Evolutionary conservation across 1,284 basidiomycete genomes (phyloP).

Genomic region (Rhodotorula glutinis): DNA sequence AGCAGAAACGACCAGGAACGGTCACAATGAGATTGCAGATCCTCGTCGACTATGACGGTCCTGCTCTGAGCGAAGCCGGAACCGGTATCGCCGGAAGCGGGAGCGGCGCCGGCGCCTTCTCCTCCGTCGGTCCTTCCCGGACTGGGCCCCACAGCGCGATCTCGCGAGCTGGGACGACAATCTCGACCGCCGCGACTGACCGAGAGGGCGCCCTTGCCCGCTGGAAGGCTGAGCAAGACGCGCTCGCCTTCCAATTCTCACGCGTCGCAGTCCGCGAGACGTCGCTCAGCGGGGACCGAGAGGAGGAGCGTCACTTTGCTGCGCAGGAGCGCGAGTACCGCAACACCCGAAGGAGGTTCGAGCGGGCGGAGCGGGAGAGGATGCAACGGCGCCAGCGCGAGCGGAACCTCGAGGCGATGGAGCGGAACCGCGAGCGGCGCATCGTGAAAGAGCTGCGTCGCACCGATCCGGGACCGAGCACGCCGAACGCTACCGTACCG

Average conservation of each 20-base stretch:
- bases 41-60: constrained; percentile 14
- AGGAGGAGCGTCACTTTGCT: not conserved
- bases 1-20: not conserved
- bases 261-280: not conserved
- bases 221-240: not conserved
- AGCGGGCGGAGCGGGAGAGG: not conserved
- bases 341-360: too few species aligned
- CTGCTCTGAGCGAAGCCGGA: not conserved
- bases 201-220: not conserved
- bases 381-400: too few species aligned
- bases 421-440: too few species aligned
- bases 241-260: not conserved
- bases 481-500: too few species aligned
- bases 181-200: not conserved
- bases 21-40: constrained; percentile 8
- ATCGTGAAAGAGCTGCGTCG: too few species aligned
- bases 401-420: too few species aligned
- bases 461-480: too few species aligned
- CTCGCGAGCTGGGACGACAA: not conserved
- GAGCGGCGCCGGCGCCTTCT: not conserved
- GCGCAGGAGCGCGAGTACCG: too few species aligned
- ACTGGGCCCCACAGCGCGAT: too few species aligned
- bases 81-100: not conserved
- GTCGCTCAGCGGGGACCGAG: not conserved
- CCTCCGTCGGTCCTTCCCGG: too few species aligned